Conservation (phyloP, 805 yeast genomes). For the Yamadazyma paraphyllophila region DNA sequence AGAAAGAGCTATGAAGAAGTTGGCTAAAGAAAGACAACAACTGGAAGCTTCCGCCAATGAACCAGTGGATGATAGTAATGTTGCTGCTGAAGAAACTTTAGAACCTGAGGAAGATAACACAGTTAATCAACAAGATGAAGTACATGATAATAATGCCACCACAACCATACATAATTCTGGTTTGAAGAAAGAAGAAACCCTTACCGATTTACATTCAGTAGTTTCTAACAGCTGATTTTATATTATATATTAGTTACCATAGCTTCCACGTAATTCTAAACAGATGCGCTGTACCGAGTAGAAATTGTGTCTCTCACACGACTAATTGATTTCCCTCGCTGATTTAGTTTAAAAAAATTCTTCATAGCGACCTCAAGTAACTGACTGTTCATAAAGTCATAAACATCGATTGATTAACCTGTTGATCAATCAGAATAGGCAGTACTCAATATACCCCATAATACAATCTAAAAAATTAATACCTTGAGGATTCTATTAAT, state of each 20-base stretch:
- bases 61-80: constrained; percentile 4
- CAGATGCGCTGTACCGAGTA: neutral
- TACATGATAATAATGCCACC: neutral
- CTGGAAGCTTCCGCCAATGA: neutral
- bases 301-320: neutral
- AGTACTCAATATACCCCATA: neutral
- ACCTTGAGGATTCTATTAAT: neutral
- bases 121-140: neutral
- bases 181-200: constrained; percentile 48
- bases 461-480: neutral
- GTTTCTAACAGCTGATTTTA: constrained; percentile 14
- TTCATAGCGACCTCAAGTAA: neutral
- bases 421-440: neutral
- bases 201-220: constrained; percentile 49
- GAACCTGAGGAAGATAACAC: constrained; percentile 5
- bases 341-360: constrained; percentile 2
- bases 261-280: neutral
- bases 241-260: neutral
- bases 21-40: constrained; percentile 24
- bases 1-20: constrained; percentile 53
- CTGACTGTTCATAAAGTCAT: neutral
- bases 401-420: neutral
- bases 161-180: constrained; percentile 14
- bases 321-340: constrained; percentile 2
- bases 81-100: constrained; percentile 2